Conservation (phyloP, 805 yeast genomes). For the Cyberlindnera bimundalis region DNA sequence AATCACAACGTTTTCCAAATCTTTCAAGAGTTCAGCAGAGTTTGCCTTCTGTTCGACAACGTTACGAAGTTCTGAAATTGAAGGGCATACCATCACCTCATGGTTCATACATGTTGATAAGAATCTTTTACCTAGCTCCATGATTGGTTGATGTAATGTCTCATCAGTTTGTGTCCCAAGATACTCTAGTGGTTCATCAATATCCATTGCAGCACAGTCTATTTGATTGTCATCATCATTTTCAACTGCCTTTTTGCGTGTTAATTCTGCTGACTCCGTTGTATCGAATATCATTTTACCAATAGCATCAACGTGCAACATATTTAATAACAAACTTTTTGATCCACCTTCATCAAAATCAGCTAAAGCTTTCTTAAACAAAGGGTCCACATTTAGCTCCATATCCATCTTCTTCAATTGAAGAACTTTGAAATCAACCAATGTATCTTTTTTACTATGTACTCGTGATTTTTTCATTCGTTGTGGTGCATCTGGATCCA, state of each 20-base stretch:
- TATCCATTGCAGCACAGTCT: slow-evolving; percentile 22
- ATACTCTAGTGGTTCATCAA: slow-evolving; percentile 17
- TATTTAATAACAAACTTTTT: slow-evolving; percentile 61
- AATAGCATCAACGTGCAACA: slow-evolving; percentile 48
- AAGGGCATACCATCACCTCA: slow-evolving; percentile 17
- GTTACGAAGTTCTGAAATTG: slow-evolving; percentile 18
- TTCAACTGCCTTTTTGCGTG: slow-evolving; percentile 12
- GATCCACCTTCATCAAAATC: slow-evolving; percentile 86
- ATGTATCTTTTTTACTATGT: slow-evolving; percentile 37
- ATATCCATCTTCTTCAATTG: slow-evolving; percentile 56
- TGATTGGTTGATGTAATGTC: slow-evolving; percentile 2
- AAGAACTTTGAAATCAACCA: slow-evolving; percentile 49
- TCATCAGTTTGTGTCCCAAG: slow-evolving; percentile 5
- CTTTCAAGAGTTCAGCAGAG: slow-evolving; percentile 15
- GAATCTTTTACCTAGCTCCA: slow-evolving; percentile 16
- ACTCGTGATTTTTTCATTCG: slow-evolving; percentile 19
- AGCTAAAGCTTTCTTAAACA: slow-evolving; percentile 69
- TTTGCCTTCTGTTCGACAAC: slow-evolving; percentile 19
- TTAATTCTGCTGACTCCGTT: slow-evolving; percentile 25
- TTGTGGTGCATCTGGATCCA: slow-evolving; percentile 24
- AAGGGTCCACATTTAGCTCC: slow-evolving; percentile 66
- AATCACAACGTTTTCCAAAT: slow-evolving; percentile 18
- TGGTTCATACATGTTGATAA: slow-evolving; percentile 4
- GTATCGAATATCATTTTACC: slow-evolving; percentile 68
- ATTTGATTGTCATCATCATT: slow-evolving; percentile 13